Evolutionary conservation across 139 green algal species (phyloP).

Genomic region (Yamagishiella unicocca): DNA sequence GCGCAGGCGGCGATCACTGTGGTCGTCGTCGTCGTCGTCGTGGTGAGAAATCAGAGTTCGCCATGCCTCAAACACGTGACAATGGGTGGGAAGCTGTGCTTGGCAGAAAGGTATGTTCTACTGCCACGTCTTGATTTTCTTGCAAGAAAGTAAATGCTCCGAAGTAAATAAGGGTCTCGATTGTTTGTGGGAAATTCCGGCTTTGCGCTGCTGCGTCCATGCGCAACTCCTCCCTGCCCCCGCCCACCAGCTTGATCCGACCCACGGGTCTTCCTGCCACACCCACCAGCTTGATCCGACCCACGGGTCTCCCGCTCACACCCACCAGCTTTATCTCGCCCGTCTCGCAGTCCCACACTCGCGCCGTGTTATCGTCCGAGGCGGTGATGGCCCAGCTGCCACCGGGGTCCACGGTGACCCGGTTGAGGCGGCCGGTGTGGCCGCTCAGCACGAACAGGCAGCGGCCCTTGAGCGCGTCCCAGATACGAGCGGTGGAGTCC

Average conservation of each 20-base stretch:
- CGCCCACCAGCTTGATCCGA: constrained; percentile 52
- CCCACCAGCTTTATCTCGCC: constrained; percentile 61
- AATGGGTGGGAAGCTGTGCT: too few species aligned
- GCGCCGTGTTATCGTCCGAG: constrained; percentile 77
- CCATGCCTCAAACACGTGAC: too few species aligned
- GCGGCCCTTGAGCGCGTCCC: constrained; percentile 64
- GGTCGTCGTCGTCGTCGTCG: too few species aligned
- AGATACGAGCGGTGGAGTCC: constrained; percentile 74
- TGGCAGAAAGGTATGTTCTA: too few species aligned
- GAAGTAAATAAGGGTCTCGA: too few species aligned
- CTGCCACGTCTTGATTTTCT: too few species aligned
- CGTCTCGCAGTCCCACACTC: constrained; percentile 75
- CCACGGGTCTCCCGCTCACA: neutral
- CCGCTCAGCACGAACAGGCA: constrained; percentile 67
- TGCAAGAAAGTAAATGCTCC: too few species aligned
- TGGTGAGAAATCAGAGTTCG: too few species aligned
- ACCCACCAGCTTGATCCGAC: constrained; percentile 53
- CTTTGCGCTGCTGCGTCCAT: too few species aligned
- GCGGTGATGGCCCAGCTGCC: constrained; percentile 68
- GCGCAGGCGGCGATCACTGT: too few species aligned
- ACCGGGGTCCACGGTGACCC: constrained; percentile 50
- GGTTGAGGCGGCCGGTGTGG: constrained; percentile 58
- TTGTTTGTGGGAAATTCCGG: too few species aligned
- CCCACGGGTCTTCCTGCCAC: neutral
- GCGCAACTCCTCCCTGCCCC: neutral